These are phyloP conservation scores for Chlorociboria aeruginascens DNA, from an alignment of 495 filamentous ascomycete species.

Conservation along the genomic window DNA sequence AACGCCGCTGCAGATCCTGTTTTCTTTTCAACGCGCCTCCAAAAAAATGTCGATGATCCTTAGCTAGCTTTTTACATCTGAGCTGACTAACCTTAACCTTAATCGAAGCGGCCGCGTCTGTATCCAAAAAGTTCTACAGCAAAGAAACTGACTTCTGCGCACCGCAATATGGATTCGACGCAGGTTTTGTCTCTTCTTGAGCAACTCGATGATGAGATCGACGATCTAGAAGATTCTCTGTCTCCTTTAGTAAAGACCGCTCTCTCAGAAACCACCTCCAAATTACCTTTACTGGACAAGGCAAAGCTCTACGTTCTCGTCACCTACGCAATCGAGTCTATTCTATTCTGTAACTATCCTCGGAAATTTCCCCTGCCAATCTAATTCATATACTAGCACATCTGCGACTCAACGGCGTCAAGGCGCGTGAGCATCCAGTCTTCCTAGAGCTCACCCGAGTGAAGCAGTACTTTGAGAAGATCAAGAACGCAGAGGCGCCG, in stretches of 20 bases:
- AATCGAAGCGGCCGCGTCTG: conserved; percentile 2
- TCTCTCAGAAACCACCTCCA: conserved; percentile 55
- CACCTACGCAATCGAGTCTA: conserved; percentile 82
- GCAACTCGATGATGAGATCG: conserved; percentile 61
- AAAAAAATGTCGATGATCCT: not conserved
- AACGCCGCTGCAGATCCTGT: too few species aligned
- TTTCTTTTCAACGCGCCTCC: too few species aligned
- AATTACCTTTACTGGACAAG: conserved; percentile 82
- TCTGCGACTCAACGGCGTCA: conserved; percentile 63
- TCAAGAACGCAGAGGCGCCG: conserved; percentile 48
- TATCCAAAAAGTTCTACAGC: not conserved
- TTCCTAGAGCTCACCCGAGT: conserved; percentile 75
- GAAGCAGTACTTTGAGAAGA: conserved; percentile 87
- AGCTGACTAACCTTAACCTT: too few species aligned
- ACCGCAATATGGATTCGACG: conserved; percentile 18
- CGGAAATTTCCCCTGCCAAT: not conserved
- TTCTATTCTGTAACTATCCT: conserved; percentile 69
- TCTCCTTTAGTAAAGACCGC: conserved; percentile 50
- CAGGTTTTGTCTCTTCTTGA: conserved; percentile 40
- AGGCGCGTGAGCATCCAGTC: conserved; percentile 74
- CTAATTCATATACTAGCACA: conserved; percentile 45
- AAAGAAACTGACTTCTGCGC: not conserved
- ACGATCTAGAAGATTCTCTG: conserved; percentile 63
- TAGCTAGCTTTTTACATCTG: not conserved
- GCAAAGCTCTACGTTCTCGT: conserved; percentile 79